These are phyloP conservation scores for Ananas comosus DNA, from an alignment of 176 grass and related monocot species.

Conservation along the genomic window DNA sequence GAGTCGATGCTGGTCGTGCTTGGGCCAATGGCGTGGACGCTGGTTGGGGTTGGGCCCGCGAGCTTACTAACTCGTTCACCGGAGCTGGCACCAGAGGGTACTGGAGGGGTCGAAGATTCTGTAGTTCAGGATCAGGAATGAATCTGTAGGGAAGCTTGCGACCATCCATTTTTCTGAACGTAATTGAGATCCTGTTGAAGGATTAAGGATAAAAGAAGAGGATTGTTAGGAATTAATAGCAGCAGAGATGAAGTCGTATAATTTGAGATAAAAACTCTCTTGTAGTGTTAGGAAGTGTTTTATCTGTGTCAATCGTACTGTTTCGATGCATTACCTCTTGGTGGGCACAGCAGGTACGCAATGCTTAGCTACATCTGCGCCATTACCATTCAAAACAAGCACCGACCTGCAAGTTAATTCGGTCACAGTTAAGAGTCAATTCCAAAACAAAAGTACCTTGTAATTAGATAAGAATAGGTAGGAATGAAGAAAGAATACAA, in stretches of 20 bases:
- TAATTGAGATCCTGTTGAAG: constrained; percentile 46
- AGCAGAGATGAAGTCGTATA: too few relatives aligned
- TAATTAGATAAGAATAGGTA: too few relatives aligned
- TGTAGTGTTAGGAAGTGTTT: too few relatives aligned
- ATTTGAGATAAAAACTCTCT: neutral
- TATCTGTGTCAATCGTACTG: neutral
- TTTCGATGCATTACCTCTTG: constrained; percentile 21
- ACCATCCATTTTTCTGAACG: constrained; percentile 53
- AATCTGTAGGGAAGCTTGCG: constrained; percentile 29
- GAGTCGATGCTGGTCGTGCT: neutral
- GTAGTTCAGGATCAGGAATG: constrained; percentile 23
- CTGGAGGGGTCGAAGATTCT: neutral
- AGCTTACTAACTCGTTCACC: neutral
- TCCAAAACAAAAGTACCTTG: too few relatives aligned
- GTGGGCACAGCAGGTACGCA: constrained; percentile 49
- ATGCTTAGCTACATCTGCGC: constrained; percentile 58
- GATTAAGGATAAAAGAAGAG: neutral
- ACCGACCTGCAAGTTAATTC: constrained; percentile 30
- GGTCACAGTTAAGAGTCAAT: too few relatives aligned
- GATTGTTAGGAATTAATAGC: neutral
- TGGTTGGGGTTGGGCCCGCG: neutral
- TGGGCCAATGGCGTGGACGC: neutral
- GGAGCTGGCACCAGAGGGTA: neutral
- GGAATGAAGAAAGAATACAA: too few relatives aligned
- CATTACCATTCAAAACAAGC: constrained; percentile 46